Evolutionary conservation across 192 early-diverging fungal genomes (phyloP).

Genomic region (Coemansia sp.): DNA sequence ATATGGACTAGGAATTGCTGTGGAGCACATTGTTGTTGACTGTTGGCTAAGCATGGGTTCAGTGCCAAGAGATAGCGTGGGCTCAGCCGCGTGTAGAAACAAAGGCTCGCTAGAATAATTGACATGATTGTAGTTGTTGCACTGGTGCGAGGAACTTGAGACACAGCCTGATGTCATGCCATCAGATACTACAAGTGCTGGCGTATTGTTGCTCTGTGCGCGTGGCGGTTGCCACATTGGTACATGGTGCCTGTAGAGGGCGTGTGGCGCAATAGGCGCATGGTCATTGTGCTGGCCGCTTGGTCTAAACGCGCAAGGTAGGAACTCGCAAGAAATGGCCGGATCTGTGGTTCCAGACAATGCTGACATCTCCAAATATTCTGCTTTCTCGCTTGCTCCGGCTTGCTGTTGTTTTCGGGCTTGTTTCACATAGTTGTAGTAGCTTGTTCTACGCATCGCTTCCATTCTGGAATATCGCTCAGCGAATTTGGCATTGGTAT

Average conservation of each 20-base stretch:
- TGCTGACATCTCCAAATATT: neutral
- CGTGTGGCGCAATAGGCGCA: constrained; percentile 7
- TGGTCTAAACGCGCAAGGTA: neutral
- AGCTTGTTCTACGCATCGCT: neutral
- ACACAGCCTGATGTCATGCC: neutral
- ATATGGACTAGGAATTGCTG: constrained; percentile 3
- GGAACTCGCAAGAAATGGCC: neutral
- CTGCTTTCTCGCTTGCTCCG: neutral
- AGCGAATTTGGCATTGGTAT: no score
- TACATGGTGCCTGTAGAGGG: neutral
- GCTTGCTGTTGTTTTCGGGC: neutral
- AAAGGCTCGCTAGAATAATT: constrained; percentile 3
- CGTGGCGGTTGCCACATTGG: constrained; percentile 10
- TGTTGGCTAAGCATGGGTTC: neutral
- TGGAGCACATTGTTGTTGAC: constrained; percentile 11
- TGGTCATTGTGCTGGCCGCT: neutral
- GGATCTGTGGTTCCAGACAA: neutral
- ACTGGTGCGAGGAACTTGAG: neutral
- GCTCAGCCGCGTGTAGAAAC: neutral
- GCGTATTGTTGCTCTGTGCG: neutral
- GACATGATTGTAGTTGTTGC: neutral
- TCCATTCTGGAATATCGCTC: neutral
- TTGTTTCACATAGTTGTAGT: neutral
- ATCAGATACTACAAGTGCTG: neutral
- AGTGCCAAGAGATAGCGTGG: constrained; percentile 12